These are phyloP conservation scores for Plectranthus barbatus DNA, from an alignment of 257 asterid genomes.

Conservation along the genomic window DNA sequence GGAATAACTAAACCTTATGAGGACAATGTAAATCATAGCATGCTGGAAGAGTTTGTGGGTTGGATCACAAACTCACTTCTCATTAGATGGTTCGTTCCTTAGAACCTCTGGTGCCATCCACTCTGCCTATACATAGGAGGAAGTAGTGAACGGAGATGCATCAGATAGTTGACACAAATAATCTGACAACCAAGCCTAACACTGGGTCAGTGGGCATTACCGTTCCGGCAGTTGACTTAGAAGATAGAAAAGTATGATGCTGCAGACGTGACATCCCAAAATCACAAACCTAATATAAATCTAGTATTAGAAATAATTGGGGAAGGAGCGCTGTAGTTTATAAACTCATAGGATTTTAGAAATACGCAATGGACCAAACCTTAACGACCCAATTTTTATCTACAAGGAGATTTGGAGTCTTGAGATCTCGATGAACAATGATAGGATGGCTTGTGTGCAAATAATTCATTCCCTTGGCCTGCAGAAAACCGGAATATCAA, in stretches of 20 bases:
- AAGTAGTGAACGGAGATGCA: conserved; percentile 9
- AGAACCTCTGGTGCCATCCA: conserved; percentile 99
- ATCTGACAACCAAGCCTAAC: neutral
- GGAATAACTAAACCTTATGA: neutral
- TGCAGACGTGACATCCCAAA: conserved; percentile 99
- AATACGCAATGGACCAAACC: conserved; percentile 32
- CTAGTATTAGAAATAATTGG: conserved; percentile 6
- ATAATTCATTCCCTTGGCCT: conserved; percentile 99
- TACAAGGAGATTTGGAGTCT: conserved; percentile 96
- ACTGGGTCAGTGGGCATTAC: conserved; percentile 31
- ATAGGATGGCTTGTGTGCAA: conserved; percentile 89
- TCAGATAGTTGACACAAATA: neutral
- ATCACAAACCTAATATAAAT: conserved; percentile 69
- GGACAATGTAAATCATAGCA: neutral
- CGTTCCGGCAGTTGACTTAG: conserved; percentile 96
- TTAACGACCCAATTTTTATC: conserved; percentile 94
- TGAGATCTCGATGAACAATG: conserved; percentile 94
- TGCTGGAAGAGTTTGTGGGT: neutral
- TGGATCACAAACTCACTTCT: conserved; percentile 58
- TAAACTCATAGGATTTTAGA: neutral
- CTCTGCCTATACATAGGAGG: conserved; percentile 65
- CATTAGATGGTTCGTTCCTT: conserved; percentile 91
- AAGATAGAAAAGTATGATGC: conserved; percentile 89
- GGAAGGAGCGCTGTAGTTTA: neutral
- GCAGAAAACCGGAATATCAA: conserved; percentile 21